These are phyloP conservation scores for Sutorius australiensis DNA, from an alignment of 768 basidiomycete species.

Conservation along the genomic window DNA sequence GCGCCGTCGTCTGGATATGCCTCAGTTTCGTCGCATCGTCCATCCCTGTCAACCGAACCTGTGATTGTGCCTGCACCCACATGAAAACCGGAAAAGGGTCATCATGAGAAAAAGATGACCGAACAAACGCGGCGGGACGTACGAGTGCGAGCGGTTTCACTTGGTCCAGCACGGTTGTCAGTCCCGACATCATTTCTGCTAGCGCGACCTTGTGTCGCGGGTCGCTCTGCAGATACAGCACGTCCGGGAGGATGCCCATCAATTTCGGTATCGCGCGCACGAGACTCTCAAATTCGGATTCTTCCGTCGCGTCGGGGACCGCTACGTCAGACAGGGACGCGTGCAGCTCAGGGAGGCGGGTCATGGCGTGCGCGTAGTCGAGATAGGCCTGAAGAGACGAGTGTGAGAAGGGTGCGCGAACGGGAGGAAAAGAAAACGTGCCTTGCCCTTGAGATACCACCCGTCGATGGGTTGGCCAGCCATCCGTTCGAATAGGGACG, in stretches of 20 bases:
- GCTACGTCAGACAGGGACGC: conserved; percentile 41
- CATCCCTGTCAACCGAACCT: conserved; percentile 43
- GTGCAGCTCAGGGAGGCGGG: conserved; percentile 53
- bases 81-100: not conserved
- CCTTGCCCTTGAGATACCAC: conserved; percentile 87
- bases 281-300: conserved; percentile 57
- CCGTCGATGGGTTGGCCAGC: conserved; percentile 53
- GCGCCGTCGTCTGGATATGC: conserved; percentile 61
- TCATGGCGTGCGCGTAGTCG: conserved; percentile 68
- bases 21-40: conserved; percentile 58
- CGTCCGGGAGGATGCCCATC: conserved; percentile 64
- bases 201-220: conserved; percentile 66
- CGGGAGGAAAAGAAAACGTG: conserved; percentile 26
- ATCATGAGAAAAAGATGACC: not conserved
- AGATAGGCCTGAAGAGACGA: conserved; percentile 50
- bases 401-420: conserved; percentile 4
- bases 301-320: conserved; percentile 44
- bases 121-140: conserved; percentile 21
- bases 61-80: conserved; percentile 34
- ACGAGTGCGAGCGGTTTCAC: conserved; percentile 61
- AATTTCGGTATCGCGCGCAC: conserved; percentile 58
- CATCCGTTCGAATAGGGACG: conserved; percentile 66
- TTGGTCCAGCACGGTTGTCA: conserved; percentile 58
- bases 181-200: conserved; percentile 65
- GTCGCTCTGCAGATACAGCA: conserved; percentile 55